A percentile compares a stretch with the other conserved stretches of the same genome.
These are phyloP conservation scores for Cydonia oblonga DNA, from an alignment of 331 rosid species.

Conservation along the genomic window DNA sequence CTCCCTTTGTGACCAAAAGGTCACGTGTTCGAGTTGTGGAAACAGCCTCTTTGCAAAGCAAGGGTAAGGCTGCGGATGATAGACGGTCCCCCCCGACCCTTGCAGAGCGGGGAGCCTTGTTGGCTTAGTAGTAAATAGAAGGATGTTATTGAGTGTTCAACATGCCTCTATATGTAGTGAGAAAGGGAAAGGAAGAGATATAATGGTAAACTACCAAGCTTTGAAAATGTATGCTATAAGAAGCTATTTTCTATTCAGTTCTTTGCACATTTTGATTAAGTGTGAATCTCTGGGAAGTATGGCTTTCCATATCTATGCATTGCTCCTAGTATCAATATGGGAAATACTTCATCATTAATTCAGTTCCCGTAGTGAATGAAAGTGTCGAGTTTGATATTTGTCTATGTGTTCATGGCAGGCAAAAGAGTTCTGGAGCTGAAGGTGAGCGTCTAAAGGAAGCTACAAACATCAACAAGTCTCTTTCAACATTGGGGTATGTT, in stretches of 20 bases:
- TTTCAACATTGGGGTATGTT: slow-evolving; percentile 61
- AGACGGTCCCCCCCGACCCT: too few species aligned
- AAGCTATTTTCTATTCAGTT: neutral
- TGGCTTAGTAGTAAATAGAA: neutral
- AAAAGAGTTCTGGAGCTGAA: slow-evolving; percentile 99
- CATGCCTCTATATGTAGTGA: neutral
- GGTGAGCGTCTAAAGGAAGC: slow-evolving; percentile 99
- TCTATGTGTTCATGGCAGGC: slow-evolving; percentile 37
- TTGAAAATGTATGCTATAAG: neutral
- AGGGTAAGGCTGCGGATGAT: too few species aligned
- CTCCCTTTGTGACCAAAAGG: too few species aligned
- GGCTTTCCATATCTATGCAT: neutral
- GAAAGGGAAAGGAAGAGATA: neutral
- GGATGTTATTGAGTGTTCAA: neutral
- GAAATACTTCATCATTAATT: neutral
- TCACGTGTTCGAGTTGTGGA: too few species aligned
- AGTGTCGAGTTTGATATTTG: neutral
- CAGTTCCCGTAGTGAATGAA: neutral
- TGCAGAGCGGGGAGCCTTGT: too few species aligned
- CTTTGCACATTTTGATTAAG: neutral
- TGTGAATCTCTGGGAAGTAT: neutral
- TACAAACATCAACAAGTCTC: slow-evolving; percentile 93
- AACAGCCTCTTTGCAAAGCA: too few species aligned
- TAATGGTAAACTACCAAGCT: neutral
- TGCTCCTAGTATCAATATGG: neutral